Conservation (phyloP, 306 rosid genomes). For the Astragalus glycyphyllos region DNA sequence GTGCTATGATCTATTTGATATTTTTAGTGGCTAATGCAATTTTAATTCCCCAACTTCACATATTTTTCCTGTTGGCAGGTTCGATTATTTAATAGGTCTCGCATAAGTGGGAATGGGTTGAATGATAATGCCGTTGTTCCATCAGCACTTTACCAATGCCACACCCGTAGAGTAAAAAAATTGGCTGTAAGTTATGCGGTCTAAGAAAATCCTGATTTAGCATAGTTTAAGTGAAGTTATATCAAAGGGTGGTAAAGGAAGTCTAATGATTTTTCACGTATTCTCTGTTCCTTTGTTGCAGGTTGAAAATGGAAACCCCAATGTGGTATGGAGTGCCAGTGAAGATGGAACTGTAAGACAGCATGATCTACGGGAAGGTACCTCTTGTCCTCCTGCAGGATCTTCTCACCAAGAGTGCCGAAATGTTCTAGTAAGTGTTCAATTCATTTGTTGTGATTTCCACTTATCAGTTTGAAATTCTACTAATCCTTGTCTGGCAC, state of each 20-base stretch:
- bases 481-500: constrained; percentile 1
- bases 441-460: constrained; percentile 15
- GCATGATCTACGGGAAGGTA: constrained; percentile 92
- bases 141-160: constrained; percentile 79
- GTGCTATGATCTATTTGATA: constrained; percentile 35
- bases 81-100: constrained; percentile 85
- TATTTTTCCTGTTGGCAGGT: constrained; percentile 63
- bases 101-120: constrained; percentile 59
- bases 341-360: constrained; percentile 99
- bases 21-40: constrained; percentile 5
- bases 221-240: constrained; percentile 28
- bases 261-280: constrained; percentile 37
- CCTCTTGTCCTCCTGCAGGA: constrained; percentile 89
- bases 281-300: constrained; percentile 46
- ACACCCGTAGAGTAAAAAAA: constrained; percentile 91
- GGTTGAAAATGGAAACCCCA: constrained; percentile 98
- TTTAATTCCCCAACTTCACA: constrained; percentile 29
- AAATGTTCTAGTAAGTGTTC: constrained; percentile 76
- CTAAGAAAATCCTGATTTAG: constrained; percentile 33
- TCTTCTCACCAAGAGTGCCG: constrained; percentile 90
- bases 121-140: constrained; percentile 66
- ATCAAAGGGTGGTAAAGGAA: constrained; percentile 21
- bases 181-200: constrained; percentile 78
- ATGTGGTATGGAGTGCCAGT: constrained; percentile 99
- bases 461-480: constrained; percentile 15